phyloP scores from a whole-genome alignment of 768 basidiomycete species.

The Xerocomellus amylosporus region DNA sequence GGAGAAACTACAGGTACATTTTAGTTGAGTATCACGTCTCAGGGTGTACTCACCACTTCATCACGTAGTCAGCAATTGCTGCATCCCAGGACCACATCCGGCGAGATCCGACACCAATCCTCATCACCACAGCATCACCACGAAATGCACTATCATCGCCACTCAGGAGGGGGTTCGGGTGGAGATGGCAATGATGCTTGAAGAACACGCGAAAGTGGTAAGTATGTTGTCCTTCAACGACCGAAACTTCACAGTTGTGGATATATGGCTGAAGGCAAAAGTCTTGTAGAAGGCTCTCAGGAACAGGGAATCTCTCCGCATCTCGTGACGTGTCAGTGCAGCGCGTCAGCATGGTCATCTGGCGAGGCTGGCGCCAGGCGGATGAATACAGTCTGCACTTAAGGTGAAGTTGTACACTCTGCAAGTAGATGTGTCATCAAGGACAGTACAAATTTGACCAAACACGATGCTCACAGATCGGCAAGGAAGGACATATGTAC shows the following conservation, averaged over 20 bases:
- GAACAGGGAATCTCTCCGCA: not conserved
- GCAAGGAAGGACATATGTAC: no score
- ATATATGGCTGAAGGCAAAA: slow-evolving; percentile 6
- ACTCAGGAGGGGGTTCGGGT: not conserved
- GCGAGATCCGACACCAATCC: not conserved
- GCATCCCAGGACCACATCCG: no score
- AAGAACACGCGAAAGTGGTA: slow-evolving; percentile 11
- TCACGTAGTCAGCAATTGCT: no score
- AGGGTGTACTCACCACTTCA: no score
- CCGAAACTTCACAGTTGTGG: slow-evolving; percentile 2
- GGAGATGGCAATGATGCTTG: slow-evolving; percentile 5
- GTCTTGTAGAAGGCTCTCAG: slow-evolving; percentile 5
- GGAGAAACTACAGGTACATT: not conserved
- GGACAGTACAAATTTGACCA: no score
- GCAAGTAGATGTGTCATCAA: no score
- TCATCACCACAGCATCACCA: slow-evolving; percentile 7
- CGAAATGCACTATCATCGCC: not conserved
- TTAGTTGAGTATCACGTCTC: not conserved
- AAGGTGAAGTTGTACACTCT: not conserved
- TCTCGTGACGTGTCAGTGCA: not conserved
- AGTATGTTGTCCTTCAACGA: not conserved
- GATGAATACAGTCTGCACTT: slow-evolving; percentile 2
- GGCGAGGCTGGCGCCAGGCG: not conserved
- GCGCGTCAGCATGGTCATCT: not conserved
- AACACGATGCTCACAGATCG: no score